Evolutionary conservation across 2,329 filamentous ascomycete species (phyloP).

Genomic region (Paraphaeosphaeria sporulosa): DNA sequence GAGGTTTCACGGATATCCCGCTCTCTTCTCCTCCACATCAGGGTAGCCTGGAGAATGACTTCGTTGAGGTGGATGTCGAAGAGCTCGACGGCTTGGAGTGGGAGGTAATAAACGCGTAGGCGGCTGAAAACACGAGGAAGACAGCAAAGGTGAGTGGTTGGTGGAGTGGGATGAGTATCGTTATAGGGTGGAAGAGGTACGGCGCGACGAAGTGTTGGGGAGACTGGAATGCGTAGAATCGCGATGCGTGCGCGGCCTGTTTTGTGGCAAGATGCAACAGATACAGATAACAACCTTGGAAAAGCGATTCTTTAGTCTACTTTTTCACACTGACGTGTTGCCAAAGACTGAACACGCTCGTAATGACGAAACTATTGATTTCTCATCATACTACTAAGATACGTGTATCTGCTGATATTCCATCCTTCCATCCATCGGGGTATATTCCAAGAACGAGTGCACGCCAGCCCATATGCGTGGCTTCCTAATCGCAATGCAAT

Average conservation of each 20-base stretch:
- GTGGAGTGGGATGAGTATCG: neutral
- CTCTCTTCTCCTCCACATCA: neutral
- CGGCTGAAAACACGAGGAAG: neutral
- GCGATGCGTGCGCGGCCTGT: too few relatives aligned
- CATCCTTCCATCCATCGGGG: neutral
- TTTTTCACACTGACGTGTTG: too few relatives aligned
- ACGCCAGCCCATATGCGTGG: slow-evolving; percentile 12
- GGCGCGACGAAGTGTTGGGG: too few relatives aligned
- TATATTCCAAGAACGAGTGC: slow-evolving; percentile 8
- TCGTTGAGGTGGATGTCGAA: neutral
- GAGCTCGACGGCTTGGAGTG: neutral
- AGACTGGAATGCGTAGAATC: too few relatives aligned
- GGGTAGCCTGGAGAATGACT: neutral
- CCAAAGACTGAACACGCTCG: too few relatives aligned
- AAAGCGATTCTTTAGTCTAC: too few relatives aligned
- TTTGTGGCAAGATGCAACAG: too few relatives aligned
- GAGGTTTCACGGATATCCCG: neutral
- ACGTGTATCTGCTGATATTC: neutral
- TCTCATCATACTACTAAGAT: neutral
- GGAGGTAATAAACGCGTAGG: neutral
- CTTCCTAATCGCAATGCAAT: neutral
- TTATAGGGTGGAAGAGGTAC: too few relatives aligned
- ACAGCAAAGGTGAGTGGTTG: neutral
- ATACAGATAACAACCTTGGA: too few relatives aligned
- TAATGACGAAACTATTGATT: neutral